These are phyloP conservation scores for Clonostachys chloroleuca DNA, from an alignment of 2,329 filamentous ascomycete species.

Conservation along the genomic window DNA sequence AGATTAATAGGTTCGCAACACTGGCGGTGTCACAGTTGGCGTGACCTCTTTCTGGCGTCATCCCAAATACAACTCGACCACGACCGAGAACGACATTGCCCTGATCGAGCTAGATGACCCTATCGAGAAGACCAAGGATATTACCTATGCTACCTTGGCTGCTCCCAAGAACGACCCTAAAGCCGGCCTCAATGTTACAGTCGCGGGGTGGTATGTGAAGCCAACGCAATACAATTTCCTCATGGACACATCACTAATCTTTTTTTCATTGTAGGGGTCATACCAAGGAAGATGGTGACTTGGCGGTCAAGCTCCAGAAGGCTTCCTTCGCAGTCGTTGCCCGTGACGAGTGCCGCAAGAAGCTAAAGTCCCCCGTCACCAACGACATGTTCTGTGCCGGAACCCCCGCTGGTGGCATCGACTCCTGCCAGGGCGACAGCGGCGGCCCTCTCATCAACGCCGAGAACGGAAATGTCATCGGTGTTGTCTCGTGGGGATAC, in stretches of 20 bases:
- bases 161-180: conserved; percentile 1
- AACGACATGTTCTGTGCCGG: conserved; percentile 24
- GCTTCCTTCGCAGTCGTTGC: conserved; percentile 19
- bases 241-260: background rate
- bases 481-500: conserved; percentile 21
- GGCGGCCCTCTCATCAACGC: conserved; percentile 20
- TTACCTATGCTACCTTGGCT: conserved; percentile 2
- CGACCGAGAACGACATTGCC: conserved; percentile 17
- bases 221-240: too few species aligned
- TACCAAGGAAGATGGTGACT: conserved; percentile 4
- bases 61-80: conserved; percentile 11
- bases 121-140: conserved; percentile 5
- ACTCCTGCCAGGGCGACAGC: conserved; percentile 23
- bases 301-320: conserved; percentile 16
- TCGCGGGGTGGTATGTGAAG: conserved; percentile 2
- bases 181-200: background rate
- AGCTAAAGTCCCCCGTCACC: conserved; percentile 17
- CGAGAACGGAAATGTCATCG: conserved; percentile 11
- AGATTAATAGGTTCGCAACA: conserved; percentile 1
- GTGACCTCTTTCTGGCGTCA: conserved; percentile 14
- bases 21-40: conserved; percentile 15
- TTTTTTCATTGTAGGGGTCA: background rate
- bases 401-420: conserved; percentile 14
- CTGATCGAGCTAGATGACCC: conserved; percentile 17
- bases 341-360: conserved; percentile 13